A percentile compares a stretch with the other conserved stretches of the same genome.
These are phyloP conservation scores for Rubus parviflorus DNA, from an alignment of 306 rosid species.

Conservation along the genomic window DNA sequence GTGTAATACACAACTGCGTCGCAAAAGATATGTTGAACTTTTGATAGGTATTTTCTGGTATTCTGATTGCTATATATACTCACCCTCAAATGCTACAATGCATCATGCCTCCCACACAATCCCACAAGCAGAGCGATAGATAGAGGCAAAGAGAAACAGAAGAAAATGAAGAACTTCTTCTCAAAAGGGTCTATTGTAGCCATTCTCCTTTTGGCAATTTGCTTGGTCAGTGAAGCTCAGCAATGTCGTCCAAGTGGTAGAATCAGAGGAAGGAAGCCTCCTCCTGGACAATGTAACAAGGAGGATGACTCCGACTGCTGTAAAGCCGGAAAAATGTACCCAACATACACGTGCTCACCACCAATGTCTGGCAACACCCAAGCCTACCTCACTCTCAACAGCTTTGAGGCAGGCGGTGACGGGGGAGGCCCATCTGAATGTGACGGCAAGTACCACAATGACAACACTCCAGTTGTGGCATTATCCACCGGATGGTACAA, in stretches of 20 bases:
- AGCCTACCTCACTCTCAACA: conserved; percentile 46
- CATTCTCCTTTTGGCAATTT: not conserved
- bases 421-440: conserved; percentile 44
- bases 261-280: conserved; percentile 26
- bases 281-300: conserved; percentile 22
- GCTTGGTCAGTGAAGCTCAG: conserved; percentile 13
- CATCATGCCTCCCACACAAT: not conserved
- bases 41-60: not conserved
- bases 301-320: conserved; percentile 32
- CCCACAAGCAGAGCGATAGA: not conserved
- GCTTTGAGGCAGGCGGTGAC: conserved; percentile 40
- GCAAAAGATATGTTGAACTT: not conserved
- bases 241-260: conserved; percentile 27
- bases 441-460: conserved; percentile 37
- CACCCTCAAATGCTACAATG: not conserved
- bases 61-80: not conserved
- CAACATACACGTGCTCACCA: conserved; percentile 43
- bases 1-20: not conserved
- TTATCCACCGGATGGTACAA: conserved; percentile 45
- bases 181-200: conserved; percentile 5
- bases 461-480: conserved; percentile 37
- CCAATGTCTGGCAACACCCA: conserved; percentile 22
- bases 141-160: not conserved
- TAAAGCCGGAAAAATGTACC: conserved; percentile 28
- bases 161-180: conserved; percentile 15